Base-by-base conservation (phyloP, 1,284 basidiomycete genomes). In the Malassezia pachydermatis region DNA sequence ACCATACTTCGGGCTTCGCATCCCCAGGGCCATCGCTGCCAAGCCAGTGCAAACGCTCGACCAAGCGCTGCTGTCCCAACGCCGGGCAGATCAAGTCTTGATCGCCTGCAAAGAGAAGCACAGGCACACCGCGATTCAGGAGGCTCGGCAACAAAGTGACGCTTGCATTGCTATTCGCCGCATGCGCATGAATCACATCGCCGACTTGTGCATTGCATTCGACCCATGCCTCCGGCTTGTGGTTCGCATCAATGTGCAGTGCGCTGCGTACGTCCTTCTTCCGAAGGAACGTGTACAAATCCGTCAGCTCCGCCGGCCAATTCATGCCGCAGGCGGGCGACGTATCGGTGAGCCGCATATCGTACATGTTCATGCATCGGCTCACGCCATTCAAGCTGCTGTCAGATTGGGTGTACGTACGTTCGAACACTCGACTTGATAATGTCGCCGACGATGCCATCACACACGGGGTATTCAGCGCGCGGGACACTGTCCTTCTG, bases 1-100 rank as follows among this genome's bases (percentile, higher is more conserved):
- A 80, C 89, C 92, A 99, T 23, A 52, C 79, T 58, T 51, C 45
- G 14, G 45, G 42, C 9, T 50, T 49, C 28, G 42, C 30, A 13
- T 17, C 9, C 32, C 47, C 52, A 32, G 63, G 78, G 0, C 92
- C 92, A n/a, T 75, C 82, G 39, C 72, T 79, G 1, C 88, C 89
- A 51, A 80, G 81, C 92, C 92, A 99, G 3, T 77, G 76, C 76
- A 99, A 76, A 20, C 78, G 76, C 51, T 84, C 81, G 29, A 95
- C 85, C 77, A 87, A 81, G 51, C 78, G 79, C 74, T 94, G 87
- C 42, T 89, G 78, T 2, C 92, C 92, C 48, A 92, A 78, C 67
- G 94, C 83, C 72, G 96, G 96, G 61, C 67, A 98, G 57, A 96
- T 92, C 43, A 92, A 76, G 72, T 99, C 92, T 73, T 96, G 84